Percentiles rank a stretch among this genome's conserved stretches.
Conservation (phyloP, 768 basidiomycete species). For the Amylocystis lapponica region DNA sequence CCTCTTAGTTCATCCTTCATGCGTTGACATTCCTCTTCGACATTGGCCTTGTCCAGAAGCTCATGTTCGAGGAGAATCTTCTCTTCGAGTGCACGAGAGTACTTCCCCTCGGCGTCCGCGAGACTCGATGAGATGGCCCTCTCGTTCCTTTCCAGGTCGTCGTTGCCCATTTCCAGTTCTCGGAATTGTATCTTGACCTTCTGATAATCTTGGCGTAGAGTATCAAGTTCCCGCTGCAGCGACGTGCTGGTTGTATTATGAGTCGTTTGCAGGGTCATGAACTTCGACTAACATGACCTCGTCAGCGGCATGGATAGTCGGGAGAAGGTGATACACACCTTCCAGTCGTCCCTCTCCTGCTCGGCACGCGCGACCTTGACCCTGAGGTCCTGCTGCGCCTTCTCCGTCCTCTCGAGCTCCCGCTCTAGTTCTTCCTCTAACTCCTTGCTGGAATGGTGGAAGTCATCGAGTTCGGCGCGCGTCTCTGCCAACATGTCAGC, state of each 20-base stretch:
- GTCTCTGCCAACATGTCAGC: conserved; percentile 83
- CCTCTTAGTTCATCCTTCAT: conserved; percentile 92
- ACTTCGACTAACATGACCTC: conserved; percentile 51
- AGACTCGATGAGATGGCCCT: conserved; percentile 79
- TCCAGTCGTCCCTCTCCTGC: conserved; percentile 85
- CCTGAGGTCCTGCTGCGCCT: conserved; percentile 74
- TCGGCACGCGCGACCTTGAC: conserved; percentile 67
- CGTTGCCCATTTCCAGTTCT: conserved; percentile 96
- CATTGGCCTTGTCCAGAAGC: conserved; percentile 78
- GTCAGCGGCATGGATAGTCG: background rate
- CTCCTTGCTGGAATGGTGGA: conserved; percentile 83
- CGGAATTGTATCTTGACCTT: conserved; percentile 67
- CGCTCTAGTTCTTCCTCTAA: conserved; percentile 90
- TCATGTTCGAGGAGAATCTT: conserved; percentile 97
- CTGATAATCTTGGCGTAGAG: conserved; percentile 69
- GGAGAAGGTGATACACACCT: conserved; percentile 47
- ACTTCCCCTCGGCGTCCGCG: conserved; percentile 81
- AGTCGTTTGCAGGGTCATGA: conserved; percentile 80
- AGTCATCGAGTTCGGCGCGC: conserved; percentile 80
- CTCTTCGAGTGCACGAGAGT: conserved; percentile 88
- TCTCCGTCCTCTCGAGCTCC: conserved; percentile 85
- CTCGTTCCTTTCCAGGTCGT: conserved; percentile 94
- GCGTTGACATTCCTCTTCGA: conserved; percentile 90
- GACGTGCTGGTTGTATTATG: conserved; percentile 89
- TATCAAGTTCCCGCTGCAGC: conserved; percentile 88